A percentile compares a stretch with the other conserved stretches of the same genome.
Evolutionary conservation across 1,284 basidiomycete species (phyloP).

Genomic region (Trichosporon ovoides): DNA sequence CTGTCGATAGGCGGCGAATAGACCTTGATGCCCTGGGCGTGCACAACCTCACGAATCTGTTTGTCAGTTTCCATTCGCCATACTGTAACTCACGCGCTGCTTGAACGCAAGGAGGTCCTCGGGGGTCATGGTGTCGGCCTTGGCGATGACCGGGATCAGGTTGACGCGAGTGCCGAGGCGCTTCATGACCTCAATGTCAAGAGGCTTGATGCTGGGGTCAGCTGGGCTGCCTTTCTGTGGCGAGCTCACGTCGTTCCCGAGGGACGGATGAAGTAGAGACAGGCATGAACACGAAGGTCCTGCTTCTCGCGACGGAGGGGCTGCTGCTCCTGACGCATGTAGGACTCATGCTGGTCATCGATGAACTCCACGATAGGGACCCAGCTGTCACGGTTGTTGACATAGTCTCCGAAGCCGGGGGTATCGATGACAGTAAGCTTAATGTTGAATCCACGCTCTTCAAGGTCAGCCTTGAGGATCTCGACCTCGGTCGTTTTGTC

Average conservation of each 20-base stretch:
- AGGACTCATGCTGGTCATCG: conserved; percentile 98
- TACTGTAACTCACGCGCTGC: conserved; percentile 62
- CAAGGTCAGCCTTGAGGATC: conserved; percentile 93
- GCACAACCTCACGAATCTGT: conserved; percentile 83
- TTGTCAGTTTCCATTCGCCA: conserved; percentile 1
- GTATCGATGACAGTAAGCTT: conserved; percentile 99
- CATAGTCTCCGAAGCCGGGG: conserved; percentile 97
- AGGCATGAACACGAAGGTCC: conserved; percentile 93
- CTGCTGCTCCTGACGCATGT: conserved; percentile 99
- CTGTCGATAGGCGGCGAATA: conserved; percentile 88
- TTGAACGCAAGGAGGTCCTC: conserved; percentile 89
- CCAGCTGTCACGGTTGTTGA: conserved; percentile 99
- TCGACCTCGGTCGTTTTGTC: conserved; percentile 98
- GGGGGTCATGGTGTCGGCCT: conserved; percentile 93
- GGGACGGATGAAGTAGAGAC: conserved; percentile 94
- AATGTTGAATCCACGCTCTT: conserved; percentile 99
- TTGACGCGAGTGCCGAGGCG: conserved; percentile 91
- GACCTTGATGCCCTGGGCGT: conserved; percentile 86
- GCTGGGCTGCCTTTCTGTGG: too few species aligned
- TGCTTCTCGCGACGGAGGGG: conserved; percentile 88
- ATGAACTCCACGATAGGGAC: conserved; percentile 97
- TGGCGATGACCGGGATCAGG: conserved; percentile 92
- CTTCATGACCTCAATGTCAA: conserved; percentile 99
- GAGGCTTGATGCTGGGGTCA: conserved; percentile 72
- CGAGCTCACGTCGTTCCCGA: conserved; percentile 87